Conservation (phyloP, 371 early-diverging fungal genomes). For the Mucor irregularis region DNA sequence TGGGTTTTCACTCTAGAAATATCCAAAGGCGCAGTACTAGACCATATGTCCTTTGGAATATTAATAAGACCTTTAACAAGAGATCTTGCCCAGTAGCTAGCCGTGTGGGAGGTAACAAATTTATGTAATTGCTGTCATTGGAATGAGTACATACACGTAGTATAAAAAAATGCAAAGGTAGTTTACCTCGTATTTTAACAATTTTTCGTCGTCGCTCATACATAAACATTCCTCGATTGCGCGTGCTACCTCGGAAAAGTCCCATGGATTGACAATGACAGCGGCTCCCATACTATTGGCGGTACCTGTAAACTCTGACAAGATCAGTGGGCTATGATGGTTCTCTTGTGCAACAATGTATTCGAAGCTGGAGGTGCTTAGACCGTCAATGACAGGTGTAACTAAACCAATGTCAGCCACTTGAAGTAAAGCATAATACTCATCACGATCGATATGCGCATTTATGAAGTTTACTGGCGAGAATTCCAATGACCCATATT, state of each 20-base stretch:
- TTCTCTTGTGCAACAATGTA: slow-evolving; percentile 96
- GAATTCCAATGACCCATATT: slow-evolving; percentile 91
- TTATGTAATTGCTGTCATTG: slow-evolving; percentile 67
- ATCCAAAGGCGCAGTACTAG: slow-evolving; percentile 68
- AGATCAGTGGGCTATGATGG: slow-evolving; percentile 86
- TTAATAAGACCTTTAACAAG: slow-evolving; percentile 68
- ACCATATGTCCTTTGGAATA: slow-evolving; percentile 36
- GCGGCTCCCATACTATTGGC: slow-evolving; percentile 88
- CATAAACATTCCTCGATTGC: slow-evolving; percentile 88
- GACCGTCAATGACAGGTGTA: slow-evolving; percentile 97
- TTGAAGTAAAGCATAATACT: slow-evolving; percentile 94
- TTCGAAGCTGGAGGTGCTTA: slow-evolving; percentile 99
- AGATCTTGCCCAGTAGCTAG: slow-evolving; percentile 87
- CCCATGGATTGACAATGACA: slow-evolving; percentile 97
- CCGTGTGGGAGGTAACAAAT: slow-evolving; percentile 88
- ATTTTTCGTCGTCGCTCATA: slow-evolving; percentile 82
- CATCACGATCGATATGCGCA: slow-evolving; percentile 91
- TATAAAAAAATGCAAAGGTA: not conserved
- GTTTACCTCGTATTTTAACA: slow-evolving; percentile 67
- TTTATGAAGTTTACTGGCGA: slow-evolving; percentile 94
- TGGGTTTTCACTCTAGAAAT: slow-evolving; percentile 34
- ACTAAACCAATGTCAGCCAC: slow-evolving; percentile 95
- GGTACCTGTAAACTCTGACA: slow-evolving; percentile 97
- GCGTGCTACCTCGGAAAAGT: slow-evolving; percentile 87
- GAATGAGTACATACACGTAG: too few relatives aligned